These are phyloP conservation scores for Fusarium begoniae DNA, from an alignment of 2,329 filamentous ascomycete species.

Conservation along the genomic window DNA sequence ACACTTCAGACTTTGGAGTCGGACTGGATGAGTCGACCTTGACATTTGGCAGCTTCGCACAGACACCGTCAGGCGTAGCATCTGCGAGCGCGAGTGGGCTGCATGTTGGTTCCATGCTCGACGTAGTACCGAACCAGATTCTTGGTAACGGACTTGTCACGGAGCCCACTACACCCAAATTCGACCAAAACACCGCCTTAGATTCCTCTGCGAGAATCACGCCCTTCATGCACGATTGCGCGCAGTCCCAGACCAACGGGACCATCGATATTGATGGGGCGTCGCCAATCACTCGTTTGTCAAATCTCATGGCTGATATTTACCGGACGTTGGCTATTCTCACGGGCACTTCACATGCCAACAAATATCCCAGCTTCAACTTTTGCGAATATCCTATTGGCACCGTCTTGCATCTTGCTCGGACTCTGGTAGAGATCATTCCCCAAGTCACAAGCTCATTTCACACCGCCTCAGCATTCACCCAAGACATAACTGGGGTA, in stretches of 20 bases:
- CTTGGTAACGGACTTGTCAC: neutral
- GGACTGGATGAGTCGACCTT: neutral
- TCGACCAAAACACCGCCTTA: neutral
- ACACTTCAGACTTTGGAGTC: neutral
- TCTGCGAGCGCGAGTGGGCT: neutral
- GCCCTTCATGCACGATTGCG: neutral
- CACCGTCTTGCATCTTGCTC: neutral
- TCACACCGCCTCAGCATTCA: neutral
- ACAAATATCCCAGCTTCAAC: neutral
- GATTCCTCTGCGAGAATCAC: accelerated
- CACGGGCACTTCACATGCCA: neutral
- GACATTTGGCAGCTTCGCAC: neutral
- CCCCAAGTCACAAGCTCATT: neutral
- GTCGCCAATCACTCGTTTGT: neutral
- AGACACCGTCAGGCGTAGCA: neutral
- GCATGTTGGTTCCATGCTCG: neutral
- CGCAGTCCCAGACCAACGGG: neutral
- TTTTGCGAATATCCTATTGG: neutral
- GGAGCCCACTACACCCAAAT: neutral
- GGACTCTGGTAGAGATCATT: neutral
- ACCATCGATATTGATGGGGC: neutral
- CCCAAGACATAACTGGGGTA: neutral
- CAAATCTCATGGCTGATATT: neutral
- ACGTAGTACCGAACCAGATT: neutral
- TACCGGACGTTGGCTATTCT: neutral